Evolutionary conservation across 2,329 filamentous ascomycete species (phyloP).

Genomic region (Exophiala oligosperma): DNA sequence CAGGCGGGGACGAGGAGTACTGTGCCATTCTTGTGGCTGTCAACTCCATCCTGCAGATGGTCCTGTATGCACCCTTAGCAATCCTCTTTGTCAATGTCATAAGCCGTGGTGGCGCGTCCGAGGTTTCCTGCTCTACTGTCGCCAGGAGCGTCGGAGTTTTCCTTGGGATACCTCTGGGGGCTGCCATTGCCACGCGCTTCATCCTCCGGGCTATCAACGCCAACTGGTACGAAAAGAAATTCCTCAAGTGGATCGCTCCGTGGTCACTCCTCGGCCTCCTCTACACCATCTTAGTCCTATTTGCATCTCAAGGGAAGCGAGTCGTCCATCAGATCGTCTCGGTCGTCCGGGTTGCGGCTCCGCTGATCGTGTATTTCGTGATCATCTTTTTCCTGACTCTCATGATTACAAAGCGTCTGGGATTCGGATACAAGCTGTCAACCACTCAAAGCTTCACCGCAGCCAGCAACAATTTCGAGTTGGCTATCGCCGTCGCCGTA

Average conservation of each 20-base stretch:
- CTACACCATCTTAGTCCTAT: conserved; percentile 83
- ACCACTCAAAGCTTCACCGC: conserved; percentile 88
- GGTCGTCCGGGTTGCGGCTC: conserved; percentile 77
- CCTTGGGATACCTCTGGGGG: conserved; percentile 77
- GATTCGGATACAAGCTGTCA: conserved; percentile 69
- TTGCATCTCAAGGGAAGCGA: conserved; percentile 74
- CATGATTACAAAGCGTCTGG: conserved; percentile 59
- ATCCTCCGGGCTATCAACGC: conserved; percentile 57
- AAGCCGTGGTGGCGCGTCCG: conserved; percentile 45
- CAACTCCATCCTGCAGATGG: conserved; percentile 75
- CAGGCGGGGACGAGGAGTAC: conserved; percentile 75
- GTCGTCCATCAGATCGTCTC: conserved; percentile 82
- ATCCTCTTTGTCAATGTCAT: conserved; percentile 72
- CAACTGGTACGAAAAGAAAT: conserved; percentile 65
- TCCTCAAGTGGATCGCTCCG: conserved; percentile 69
- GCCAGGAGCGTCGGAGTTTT: conserved; percentile 82
- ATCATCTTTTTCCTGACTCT: conserved; percentile 72
- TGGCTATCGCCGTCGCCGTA: conserved; percentile 85
- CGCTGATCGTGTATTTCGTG: conserved; percentile 77
- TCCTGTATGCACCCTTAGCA: conserved; percentile 68
- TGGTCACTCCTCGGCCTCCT: conserved; percentile 79
- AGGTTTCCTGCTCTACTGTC: conserved; percentile 61
- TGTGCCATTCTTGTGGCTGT: conserved; percentile 77
- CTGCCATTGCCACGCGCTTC: conserved; percentile 73
- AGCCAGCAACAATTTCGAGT: no score